Conservation (phyloP, 192 early-diverging fungal species). For the Kappamyces sp. region DNA sequence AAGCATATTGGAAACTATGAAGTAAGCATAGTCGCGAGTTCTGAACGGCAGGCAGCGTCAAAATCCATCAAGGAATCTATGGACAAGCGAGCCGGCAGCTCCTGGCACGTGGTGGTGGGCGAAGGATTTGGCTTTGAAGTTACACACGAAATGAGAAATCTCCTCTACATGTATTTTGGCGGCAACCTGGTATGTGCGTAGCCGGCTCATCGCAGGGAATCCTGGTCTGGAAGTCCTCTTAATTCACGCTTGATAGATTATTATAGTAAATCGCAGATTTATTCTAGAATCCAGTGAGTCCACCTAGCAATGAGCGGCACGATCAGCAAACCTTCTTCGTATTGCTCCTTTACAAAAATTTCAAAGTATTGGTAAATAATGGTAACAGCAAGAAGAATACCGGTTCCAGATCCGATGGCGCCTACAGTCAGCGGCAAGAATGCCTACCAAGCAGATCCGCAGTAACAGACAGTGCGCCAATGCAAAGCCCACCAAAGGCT, state of each 20-base stretch:
- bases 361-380: conserved; percentile 99
- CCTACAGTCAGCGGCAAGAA: conserved; percentile 29
- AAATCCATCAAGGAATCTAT: conserved; percentile 56
- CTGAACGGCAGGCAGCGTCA: conserved; percentile 36
- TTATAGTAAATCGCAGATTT: no score
- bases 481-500: conserved; percentile 92
- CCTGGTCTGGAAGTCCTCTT: conserved; percentile 47
- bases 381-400: conserved; percentile 96
- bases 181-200: conserved; percentile 29
- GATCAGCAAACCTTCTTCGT: conserved; percentile 37
- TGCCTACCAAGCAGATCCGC: conserved; percentile 82
- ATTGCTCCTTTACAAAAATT: conserved; percentile 91
- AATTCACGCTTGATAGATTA: background rate
- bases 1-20: conserved; percentile 57
- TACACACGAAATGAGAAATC: conserved; percentile 49
- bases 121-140: conserved; percentile 62
- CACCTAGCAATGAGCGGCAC: no score
- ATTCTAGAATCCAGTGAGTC: no score
- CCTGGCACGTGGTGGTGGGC: conserved; percentile 59
- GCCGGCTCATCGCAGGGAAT: conserved; percentile 25
- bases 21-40: conserved; percentile 17
- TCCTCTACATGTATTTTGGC: conserved; percentile 60
- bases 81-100: conserved; percentile 55
- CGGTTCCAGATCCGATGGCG: conserved; percentile 98
- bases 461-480: conserved; percentile 90